Evolutionary conservation across 805 yeast genomes (phyloP).

Genomic region (Wickerhamomyces strasburgensis): DNA sequence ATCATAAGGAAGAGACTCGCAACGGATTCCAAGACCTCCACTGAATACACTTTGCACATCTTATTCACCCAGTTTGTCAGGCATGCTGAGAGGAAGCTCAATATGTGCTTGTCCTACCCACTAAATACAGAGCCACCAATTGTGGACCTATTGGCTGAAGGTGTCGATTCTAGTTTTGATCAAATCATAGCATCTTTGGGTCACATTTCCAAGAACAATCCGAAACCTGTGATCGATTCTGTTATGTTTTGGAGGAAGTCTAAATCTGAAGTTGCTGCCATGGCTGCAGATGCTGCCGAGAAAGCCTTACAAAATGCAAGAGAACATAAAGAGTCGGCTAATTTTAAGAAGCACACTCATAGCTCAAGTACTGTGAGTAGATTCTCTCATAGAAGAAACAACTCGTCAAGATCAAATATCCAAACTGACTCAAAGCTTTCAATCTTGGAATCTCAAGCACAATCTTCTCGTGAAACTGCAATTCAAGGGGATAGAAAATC

Average conservation of each 20-base stretch:
- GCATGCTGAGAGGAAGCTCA: slow-evolving; percentile 83
- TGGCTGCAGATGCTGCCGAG: slow-evolving; percentile 51
- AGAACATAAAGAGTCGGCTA: slow-evolving; percentile 28
- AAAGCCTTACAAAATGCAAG: slow-evolving; percentile 29
- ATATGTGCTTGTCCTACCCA: slow-evolving; percentile 61
- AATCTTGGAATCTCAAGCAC: slow-evolving; percentile 32
- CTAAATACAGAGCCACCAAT: slow-evolving; percentile 73
- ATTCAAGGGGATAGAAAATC: slow-evolving; percentile 85
- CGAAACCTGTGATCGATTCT: slow-evolving; percentile 94
- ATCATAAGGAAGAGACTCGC: slow-evolving; percentile 34
- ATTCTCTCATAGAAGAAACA: slow-evolving; percentile 43
- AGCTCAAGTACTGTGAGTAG: slow-evolving; percentile 29
- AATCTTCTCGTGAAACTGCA: slow-evolving; percentile 54
- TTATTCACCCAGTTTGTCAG: slow-evolving; percentile 94
- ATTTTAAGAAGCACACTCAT: slow-evolving; percentile 26
- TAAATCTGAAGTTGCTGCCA: slow-evolving; percentile 78
- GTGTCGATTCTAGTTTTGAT: slow-evolving; percentile 83
- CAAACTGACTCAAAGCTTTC: slow-evolving; percentile 59
- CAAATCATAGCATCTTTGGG: slow-evolving; percentile 82
- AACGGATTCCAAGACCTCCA: slow-evolving; percentile 62
- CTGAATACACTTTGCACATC: slow-evolving; percentile 91
- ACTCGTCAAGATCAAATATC: slow-evolving; percentile 40
- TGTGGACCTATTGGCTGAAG: slow-evolving; percentile 73
- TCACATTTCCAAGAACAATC: slow-evolving; percentile 81
- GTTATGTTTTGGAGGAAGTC: slow-evolving; percentile 98